These are phyloP conservation scores for Sphenostylis stenocarpa DNA, from an alignment of 306 rosid species.

Conservation along the genomic window DNA sequence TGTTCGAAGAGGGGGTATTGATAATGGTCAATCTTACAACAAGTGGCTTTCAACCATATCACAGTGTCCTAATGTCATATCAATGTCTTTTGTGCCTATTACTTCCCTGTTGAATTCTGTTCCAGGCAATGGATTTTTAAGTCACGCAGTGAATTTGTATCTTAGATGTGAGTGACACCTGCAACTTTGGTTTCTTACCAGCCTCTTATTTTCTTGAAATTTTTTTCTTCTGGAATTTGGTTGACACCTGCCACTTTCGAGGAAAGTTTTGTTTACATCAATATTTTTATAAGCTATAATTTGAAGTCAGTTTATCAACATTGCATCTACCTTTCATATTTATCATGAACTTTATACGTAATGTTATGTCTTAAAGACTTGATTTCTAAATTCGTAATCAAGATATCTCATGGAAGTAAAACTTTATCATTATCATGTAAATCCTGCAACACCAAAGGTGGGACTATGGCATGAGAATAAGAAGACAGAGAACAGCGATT, in stretches of 20 bases:
- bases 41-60: slow-evolving; percentile 88
- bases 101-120: slow-evolving; percentile 70
- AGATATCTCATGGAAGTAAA: background rate
- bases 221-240: background rate
- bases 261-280: background rate
- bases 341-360: background rate
- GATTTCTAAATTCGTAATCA: background rate
- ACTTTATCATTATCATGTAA: background rate
- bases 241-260: background rate
- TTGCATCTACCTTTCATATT: background rate
- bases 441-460: background rate
- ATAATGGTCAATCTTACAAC: slow-evolving; percentile 60
- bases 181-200: background rate
- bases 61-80: slow-evolving; percentile 66
- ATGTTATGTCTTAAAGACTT: background rate
- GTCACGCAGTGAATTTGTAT: slow-evolving; percentile 82
- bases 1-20: slow-evolving; percentile 79
- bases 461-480: background rate
- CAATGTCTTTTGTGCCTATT: slow-evolving; percentile 87
- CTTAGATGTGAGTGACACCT: slow-evolving; percentile 75
- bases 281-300: background rate
- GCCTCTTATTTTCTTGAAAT: background rate
- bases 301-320: background rate
- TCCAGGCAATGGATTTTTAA: slow-evolving; percentile 78
- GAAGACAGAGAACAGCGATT: background rate